phyloP scores from a whole-genome alignment of 1,139 yeast species.

The Suhomyces panamericanus region DNA sequence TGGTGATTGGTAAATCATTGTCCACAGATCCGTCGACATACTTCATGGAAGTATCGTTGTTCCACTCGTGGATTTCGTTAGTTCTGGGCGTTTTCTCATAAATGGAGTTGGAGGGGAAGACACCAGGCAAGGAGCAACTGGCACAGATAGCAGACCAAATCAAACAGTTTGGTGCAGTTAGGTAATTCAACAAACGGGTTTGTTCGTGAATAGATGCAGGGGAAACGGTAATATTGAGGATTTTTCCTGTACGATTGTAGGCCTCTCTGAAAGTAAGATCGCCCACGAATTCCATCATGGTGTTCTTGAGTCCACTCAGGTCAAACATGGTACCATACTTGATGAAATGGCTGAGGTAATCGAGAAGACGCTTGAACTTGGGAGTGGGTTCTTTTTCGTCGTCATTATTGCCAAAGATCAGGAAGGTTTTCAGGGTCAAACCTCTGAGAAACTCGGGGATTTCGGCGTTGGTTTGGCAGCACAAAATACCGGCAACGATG shows the following conservation, averaged over 20 bases:
- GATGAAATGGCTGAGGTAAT: slow-evolving; percentile 51
- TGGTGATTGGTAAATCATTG: slow-evolving; percentile 85
- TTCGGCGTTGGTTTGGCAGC: slow-evolving; percentile 80
- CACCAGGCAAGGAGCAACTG: slow-evolving; percentile 89
- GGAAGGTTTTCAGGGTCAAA: slow-evolving; percentile 59
- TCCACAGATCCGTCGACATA: slow-evolving; percentile 97
- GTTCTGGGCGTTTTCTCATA: slow-evolving; percentile 80
- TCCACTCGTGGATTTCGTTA: slow-evolving; percentile 74
- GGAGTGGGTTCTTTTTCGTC: slow-evolving; percentile 8
- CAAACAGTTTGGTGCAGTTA: slow-evolving; percentile 51
- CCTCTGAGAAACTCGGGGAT: slow-evolving; percentile 54
- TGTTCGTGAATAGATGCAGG: slow-evolving; percentile 66
- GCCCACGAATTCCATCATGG: slow-evolving; percentile 81
- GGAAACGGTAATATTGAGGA: slow-evolving; percentile 56
- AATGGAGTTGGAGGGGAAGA: slow-evolving; percentile 83
- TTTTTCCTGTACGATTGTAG: slow-evolving; percentile 58
- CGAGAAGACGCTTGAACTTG: slow-evolving; percentile 41
- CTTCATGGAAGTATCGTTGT: slow-evolving; percentile 69
- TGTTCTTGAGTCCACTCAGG: slow-evolving; percentile 64
- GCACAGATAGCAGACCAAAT: slow-evolving; percentile 94
- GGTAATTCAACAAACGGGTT: slow-evolving; percentile 45
- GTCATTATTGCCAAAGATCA: slow-evolving; percentile 50
- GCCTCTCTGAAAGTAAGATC: slow-evolving; percentile 75
- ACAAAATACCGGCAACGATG: slow-evolving; percentile 84
- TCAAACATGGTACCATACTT: slow-evolving; percentile 91